phyloP scores from a whole-genome alignment of 2,329 filamentous ascomycete species.

The Diaporthe citriasiana region DNA sequence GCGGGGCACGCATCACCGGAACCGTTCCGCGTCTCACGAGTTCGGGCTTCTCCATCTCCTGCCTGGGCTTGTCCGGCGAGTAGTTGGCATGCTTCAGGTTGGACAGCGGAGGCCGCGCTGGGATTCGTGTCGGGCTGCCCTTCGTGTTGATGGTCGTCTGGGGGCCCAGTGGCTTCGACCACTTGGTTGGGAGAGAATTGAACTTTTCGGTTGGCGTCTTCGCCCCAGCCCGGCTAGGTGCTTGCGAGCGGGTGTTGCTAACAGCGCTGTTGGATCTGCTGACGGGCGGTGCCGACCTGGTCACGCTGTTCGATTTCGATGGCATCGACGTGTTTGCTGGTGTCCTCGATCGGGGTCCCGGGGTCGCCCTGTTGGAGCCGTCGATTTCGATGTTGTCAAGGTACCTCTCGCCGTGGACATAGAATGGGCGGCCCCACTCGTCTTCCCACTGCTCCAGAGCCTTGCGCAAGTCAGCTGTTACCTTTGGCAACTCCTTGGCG shows the following conservation, averaged over 20 bases:
- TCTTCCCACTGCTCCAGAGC: constrained; percentile 91
- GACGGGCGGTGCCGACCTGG: constrained; percentile 53
- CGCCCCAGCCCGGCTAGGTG: constrained; percentile 57
- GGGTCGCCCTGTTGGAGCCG: constrained; percentile 66
- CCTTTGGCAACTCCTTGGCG: constrained; percentile 93
- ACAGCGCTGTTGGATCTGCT: constrained; percentile 52
- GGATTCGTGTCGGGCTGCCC: constrained; percentile 77
- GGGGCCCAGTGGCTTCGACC: constrained; percentile 48
- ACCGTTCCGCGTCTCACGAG: constrained; percentile 62
- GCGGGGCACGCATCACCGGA: constrained; percentile 75
- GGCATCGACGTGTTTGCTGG: constrained; percentile 67
- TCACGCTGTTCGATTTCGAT: constrained; percentile 59
- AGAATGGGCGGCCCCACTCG: constrained; percentile 92
- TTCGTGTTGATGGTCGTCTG: constrained; percentile 51
- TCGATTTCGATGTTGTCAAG: constrained; percentile 83
- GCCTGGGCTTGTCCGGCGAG: constrained; percentile 80
- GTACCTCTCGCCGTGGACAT: constrained; percentile 93
- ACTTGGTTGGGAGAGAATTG: constrained; percentile 49
- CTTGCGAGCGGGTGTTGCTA: constrained; percentile 53
- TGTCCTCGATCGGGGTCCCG: constrained; percentile 80
- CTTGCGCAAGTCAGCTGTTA: constrained; percentile 86
- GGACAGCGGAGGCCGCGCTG: constrained; percentile 77
- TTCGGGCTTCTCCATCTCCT: constrained; percentile 54
- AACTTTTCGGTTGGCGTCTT: constrained; percentile 68
- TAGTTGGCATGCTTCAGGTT: constrained; percentile 80